Evolutionary conservation across 2,329 filamentous ascomycete genomes (phyloP).

Genomic region (Aspergillus aculeatinus): DNA sequence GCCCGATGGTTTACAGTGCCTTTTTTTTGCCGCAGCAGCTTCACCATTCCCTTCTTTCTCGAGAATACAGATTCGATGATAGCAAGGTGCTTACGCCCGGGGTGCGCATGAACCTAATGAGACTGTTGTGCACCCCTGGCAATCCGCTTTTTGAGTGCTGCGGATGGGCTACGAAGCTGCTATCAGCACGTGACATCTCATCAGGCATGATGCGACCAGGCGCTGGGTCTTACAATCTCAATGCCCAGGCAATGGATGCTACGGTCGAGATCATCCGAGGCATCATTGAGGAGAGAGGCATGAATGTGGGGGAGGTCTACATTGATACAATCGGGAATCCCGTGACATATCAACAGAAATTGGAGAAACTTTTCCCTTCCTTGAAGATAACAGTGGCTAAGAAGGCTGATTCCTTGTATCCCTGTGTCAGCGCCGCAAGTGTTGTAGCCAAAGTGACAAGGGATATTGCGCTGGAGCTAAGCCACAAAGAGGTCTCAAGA

Average conservation of each 20-base stretch:
- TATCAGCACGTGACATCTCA: constrained; percentile 81
- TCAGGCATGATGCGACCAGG: constrained; percentile 69
- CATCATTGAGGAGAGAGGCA: constrained; percentile 67
- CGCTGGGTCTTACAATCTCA: constrained; percentile 74
- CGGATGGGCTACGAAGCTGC: constrained; percentile 78
- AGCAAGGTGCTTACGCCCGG: constrained; percentile 83
- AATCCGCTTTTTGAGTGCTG: constrained; percentile 62
- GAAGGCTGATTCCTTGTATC: constrained; percentile 90
- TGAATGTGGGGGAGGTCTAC: constrained; percentile 85
- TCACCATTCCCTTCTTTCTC: constrained; percentile 71
- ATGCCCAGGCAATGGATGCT: constrained; percentile 92
- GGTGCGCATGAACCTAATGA: constrained; percentile 73
- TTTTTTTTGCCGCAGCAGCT: constrained; percentile 69
- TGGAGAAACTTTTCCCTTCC: constrained; percentile 81
- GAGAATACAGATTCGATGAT: constrained; percentile 86
- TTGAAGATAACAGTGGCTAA: constrained; percentile 74
- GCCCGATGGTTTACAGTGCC: constrained; percentile 66
- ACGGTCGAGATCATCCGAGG: constrained; percentile 78
- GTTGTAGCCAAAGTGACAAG: constrained; percentile 96
- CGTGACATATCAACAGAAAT: constrained; percentile 75
- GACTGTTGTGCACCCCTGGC: constrained; percentile 65
- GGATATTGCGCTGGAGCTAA: constrained; percentile 80
- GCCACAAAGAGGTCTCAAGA: constrained; percentile 60
- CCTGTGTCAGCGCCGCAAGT: constrained; percentile 87
- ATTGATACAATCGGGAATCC: constrained; percentile 92